Evolutionary conservation across 768 basidiomycete genomes (phyloP), one percentile per base, ranked within the genome.

Genomic region (Lepiota venenata): DNA sequence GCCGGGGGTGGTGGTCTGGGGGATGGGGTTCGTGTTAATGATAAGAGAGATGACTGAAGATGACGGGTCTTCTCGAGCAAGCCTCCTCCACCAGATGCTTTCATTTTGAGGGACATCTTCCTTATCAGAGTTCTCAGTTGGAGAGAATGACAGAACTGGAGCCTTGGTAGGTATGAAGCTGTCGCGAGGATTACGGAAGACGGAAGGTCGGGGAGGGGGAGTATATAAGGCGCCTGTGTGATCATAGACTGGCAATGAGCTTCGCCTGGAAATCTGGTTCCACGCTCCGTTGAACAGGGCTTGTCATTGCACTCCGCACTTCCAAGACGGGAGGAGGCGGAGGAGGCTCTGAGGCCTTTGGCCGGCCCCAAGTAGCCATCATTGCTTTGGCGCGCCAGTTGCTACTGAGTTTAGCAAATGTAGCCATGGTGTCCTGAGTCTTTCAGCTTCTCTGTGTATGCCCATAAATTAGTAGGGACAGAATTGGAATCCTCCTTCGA

Each of bases 311-410:
- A 27, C 46, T 50, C 18, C 27, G 54, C 29, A 56, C 40, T 35
- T 42, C 42, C 18, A n/a, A 47, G 18, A 46, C 36, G 10, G 40
- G 21, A n/a, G 27, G 3, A n/a, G 52, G 18, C 12, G 39, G 47
- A 11, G 49, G 41, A 38, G 50, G n/a, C 18, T 43, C 51, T 15
- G 42, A 29, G 7, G 47, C 45, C 37, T 41, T 55, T n/a, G 53
- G 57, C 27, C 61, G 59, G 25, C 70, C 66, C 78, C 77, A 79
- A 21, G 71, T 58, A n/a, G 71, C 71, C 51, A 77, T 59, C 42
- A 84, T 61, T 14, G 84, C 83, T 59, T 76, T 84, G 16, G 87
- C 87, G 16, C 81, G 79, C 85, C 84, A 88, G 57, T 91, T 91
- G 21, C 79, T 86, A 66, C 88, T 84, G 50, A 79, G 83, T 69